Evolutionary conservation across 2,329 filamentous ascomycete species (phyloP).

Genomic region (Apiospora malaysiana): DNA sequence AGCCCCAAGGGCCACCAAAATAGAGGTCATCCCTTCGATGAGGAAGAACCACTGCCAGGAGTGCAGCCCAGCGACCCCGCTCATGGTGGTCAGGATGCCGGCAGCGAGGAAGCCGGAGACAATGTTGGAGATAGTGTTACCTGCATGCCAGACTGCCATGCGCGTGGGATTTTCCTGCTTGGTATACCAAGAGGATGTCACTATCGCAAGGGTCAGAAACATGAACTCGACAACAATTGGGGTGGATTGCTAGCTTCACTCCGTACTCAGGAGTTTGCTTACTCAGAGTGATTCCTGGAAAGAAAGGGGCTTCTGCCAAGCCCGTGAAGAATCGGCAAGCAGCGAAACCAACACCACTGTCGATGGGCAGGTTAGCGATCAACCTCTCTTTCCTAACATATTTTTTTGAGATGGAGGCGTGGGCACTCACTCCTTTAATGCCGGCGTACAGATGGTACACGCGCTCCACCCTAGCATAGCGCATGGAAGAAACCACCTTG

Average conservation of each 20-base stretch:
- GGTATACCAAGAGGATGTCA: constrained; percentile 52
- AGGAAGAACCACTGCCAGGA: constrained; percentile 55
- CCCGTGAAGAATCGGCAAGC: constrained; percentile 37
- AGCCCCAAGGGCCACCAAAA: constrained; percentile 40
- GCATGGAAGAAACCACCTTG: constrained; percentile 42
- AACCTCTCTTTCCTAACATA: no score
- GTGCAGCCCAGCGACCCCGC: constrained; percentile 43
- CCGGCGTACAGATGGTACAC: constrained; percentile 49
- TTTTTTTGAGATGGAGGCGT: no score
- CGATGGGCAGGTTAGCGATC: background rate
- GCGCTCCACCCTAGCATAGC: constrained; percentile 49
- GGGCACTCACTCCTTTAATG: constrained; percentile 36
- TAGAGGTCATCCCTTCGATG: constrained; percentile 46
- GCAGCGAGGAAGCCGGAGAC: constrained; percentile 51
- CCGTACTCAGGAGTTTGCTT: constrained; percentile 11
- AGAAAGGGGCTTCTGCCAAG: constrained; percentile 44
- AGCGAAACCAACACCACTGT: constrained; percentile 30
- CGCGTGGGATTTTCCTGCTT: constrained; percentile 47
- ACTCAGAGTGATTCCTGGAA: constrained; percentile 53
- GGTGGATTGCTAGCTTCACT: background rate
- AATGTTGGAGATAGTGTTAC: constrained; percentile 52
- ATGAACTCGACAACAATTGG: background rate
- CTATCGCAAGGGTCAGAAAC: constrained; percentile 8
- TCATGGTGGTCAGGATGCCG: constrained; percentile 51
- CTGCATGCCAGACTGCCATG: constrained; percentile 51